phyloP scores from a whole-genome alignment of 345 rosid species.

The Camelina laxa region DNA sequence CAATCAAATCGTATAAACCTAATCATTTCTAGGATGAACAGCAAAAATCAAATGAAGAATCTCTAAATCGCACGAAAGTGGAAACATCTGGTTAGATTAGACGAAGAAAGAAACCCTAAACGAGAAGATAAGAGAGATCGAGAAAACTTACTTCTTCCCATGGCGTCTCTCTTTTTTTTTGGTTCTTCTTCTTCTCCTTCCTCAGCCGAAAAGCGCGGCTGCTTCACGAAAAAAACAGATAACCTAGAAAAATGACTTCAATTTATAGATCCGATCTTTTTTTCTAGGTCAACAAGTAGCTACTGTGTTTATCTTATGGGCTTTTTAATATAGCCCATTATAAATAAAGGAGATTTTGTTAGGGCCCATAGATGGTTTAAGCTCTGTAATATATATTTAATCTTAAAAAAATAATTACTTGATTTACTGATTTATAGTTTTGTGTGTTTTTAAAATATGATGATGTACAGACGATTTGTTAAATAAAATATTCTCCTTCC shows the following conservation, averaged over 20 bases:
- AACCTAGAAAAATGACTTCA: neutral
- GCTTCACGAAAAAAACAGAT: neutral
- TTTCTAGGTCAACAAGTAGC: slow-evolving; percentile 32
- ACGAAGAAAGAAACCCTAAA: neutral
- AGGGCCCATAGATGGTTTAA: too few relatives aligned
- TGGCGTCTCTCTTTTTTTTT: slow-evolving; percentile 34
- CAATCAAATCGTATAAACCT: neutral
- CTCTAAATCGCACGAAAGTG: neutral
- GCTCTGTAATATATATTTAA: too few relatives aligned
- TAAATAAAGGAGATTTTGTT: too few relatives aligned
- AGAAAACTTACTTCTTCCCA: slow-evolving; percentile 60
- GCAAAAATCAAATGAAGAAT: neutral
- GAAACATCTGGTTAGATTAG: neutral
- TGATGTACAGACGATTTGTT: too few relatives aligned
- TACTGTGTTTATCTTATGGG: neutral
- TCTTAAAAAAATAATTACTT: too few relatives aligned
- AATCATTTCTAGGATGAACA: neutral
- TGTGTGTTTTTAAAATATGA: too few relatives aligned
- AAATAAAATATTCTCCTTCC: too few relatives aligned
- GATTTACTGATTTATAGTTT: too few relatives aligned
- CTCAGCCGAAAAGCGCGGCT: slow-evolving; percentile 30
- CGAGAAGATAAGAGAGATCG: neutral
- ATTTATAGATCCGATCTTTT: neutral
- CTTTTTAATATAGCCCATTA: neutral
- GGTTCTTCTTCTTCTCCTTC: neutral